A percentile compares a stretch with the other conserved stretches of the same genome.
Evolutionary conservation across 805 yeast genomes (phyloP).

Genomic region (Barnettozyma salicaria): DNA sequence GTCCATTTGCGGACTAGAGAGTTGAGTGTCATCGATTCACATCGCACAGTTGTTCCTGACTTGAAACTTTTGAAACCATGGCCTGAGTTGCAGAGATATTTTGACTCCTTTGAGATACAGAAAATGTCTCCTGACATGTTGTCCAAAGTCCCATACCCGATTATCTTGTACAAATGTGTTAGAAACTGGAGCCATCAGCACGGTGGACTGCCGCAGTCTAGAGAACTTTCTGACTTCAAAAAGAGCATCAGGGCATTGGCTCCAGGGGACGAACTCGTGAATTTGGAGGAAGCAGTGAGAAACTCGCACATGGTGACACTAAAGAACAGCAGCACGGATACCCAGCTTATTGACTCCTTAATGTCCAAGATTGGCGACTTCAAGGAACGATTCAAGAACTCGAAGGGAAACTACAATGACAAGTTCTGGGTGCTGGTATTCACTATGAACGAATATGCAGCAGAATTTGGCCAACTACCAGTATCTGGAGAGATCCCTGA

Average conservation of each 20-base stretch:
- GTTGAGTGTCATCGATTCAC: slow-evolving; percentile 59
- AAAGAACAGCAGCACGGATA: not conserved
- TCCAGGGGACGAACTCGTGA: slow-evolving; percentile 16
- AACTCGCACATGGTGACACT: slow-evolving; percentile 16
- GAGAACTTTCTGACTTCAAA: slow-evolving; percentile 38
- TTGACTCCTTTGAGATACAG: slow-evolving; percentile 45
- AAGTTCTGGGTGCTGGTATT: slow-evolving; percentile 57
- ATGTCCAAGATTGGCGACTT: slow-evolving; percentile 14
- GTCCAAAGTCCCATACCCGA: slow-evolving; percentile 65
- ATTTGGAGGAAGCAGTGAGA: slow-evolving; percentile 47
- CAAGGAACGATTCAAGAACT: slow-evolving; percentile 12
- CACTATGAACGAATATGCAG: slow-evolving; percentile 50
- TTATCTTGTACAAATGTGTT: slow-evolving; percentile 31
- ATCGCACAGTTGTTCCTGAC: slow-evolving; percentile 57
- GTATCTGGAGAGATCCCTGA: slow-evolving; percentile 75
- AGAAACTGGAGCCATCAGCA: slow-evolving; percentile 43
- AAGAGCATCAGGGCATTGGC: slow-evolving; percentile 22
- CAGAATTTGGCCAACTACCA: slow-evolving; percentile 45
- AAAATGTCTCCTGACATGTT: slow-evolving; percentile 34
- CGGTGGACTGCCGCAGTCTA: slow-evolving; percentile 29
- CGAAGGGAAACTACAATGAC: slow-evolving; percentile 17
- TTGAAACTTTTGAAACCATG: slow-evolving; percentile 67
- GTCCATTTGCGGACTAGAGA: slow-evolving; percentile 29
- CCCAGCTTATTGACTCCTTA: slow-evolving; percentile 18
- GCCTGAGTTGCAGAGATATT: slow-evolving; percentile 52